Conservation (phyloP, 2,329 filamentous ascomycete genomes). For the Blastomyces silverae region DNA sequence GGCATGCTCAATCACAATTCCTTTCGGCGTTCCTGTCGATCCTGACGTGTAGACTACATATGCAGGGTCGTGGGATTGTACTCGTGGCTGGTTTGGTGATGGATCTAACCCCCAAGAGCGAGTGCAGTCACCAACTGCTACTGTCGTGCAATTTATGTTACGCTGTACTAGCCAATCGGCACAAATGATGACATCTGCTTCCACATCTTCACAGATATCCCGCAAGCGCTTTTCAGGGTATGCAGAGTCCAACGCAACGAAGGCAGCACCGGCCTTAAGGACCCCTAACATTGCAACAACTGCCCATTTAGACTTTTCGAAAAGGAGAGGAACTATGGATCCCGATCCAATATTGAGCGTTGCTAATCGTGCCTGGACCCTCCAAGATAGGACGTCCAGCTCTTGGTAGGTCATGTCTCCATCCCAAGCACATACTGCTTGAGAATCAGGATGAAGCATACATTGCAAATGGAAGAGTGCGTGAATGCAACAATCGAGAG, state of each 20-base stretch:
- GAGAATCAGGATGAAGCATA: neutral
- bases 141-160: neutral
- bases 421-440: slow-evolving; percentile 10
- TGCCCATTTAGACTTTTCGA: slow-evolving; percentile 19
- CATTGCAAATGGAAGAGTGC: slow-evolving; percentile 6
- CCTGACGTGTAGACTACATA: slow-evolving; percentile 36
- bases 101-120: neutral
- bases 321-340: slow-evolving; percentile 15
- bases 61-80: slow-evolving; percentile 17
- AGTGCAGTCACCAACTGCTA: slow-evolving; percentile 1
- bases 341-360: slow-evolving; percentile 3
- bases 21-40: slow-evolving; percentile 30
- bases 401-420: slow-evolving; percentile 8
- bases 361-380: neutral
- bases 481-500: slow-evolving; percentile 1
- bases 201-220: slow-evolving; percentile 8
- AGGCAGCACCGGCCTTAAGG: slow-evolving; percentile 17
- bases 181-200: slow-evolving; percentile 12
- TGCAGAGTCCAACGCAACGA: slow-evolving; percentile 15
- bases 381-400: slow-evolving; percentile 21
- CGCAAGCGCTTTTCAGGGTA: slow-evolving; percentile 15
- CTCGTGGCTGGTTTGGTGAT: neutral
- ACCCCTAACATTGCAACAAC: slow-evolving; percentile 16
- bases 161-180: neutral
- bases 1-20: slow-evolving; percentile 35